phyloP scores from a whole-genome alignment of 2,329 filamentous ascomycete species.

The Colletotrichum kahawae region DNA sequence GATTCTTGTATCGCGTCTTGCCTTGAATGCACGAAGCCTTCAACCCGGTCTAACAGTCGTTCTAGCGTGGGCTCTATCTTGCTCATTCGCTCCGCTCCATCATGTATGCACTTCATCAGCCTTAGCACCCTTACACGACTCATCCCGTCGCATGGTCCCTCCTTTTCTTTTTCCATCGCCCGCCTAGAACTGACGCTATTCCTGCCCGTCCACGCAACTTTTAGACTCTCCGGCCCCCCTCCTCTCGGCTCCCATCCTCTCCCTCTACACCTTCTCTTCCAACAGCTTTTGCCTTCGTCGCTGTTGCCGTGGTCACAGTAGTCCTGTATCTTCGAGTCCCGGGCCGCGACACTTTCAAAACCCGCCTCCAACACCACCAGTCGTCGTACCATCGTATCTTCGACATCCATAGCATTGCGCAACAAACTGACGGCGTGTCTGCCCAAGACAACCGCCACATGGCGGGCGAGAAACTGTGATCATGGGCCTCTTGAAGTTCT shows the following conservation, averaged over 20 bases:
- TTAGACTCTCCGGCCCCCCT: conserved; percentile 11
- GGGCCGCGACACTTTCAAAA: neutral
- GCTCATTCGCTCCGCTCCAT: neutral
- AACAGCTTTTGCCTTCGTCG: neutral
- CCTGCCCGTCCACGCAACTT: neutral
- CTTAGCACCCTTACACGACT: conserved; percentile 16
- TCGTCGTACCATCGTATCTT: neutral
- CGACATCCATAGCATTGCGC: neutral
- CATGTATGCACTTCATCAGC: conserved; percentile 11
- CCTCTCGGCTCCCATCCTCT: neutral
- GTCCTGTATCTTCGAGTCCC: neutral
- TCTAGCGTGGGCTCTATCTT: conserved; percentile 7
- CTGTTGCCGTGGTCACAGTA: neutral
- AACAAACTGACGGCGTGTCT: neutral
- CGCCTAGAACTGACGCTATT: neutral
- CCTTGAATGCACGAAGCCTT: conserved; percentile 9
- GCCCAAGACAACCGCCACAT: neutral
- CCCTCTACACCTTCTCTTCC: neutral
- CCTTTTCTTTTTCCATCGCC: conserved; percentile 13
- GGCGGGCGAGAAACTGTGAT: conserved; percentile 16
- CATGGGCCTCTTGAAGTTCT: conserved; percentile 41
- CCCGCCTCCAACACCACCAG: accelerated
- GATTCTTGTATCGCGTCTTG: neutral
- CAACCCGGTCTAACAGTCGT: conserved; percentile 4
- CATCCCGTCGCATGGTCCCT: conserved; percentile 15